Evolutionary conservation across 208 protist species (phyloP).

Genomic region (Leishmania mexicana): DNA sequence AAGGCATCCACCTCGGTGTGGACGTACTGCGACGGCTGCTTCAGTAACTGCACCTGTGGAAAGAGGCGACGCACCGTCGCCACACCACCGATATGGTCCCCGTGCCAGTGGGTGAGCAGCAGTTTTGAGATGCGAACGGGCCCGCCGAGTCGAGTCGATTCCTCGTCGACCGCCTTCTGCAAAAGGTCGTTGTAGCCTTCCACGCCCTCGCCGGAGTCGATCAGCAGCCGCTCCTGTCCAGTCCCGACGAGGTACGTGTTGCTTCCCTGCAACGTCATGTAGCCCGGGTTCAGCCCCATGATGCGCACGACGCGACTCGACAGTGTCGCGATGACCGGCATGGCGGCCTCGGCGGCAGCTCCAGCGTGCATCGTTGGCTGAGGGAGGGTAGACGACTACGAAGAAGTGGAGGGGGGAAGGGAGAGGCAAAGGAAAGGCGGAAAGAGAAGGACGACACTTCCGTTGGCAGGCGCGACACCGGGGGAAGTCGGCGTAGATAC

Average conservation of each 20-base stretch:
- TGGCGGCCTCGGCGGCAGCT: conserved; percentile 10
- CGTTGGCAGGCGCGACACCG: neutral
- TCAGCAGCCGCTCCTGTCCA: conserved; percentile 43
- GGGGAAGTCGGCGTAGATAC: neutral
- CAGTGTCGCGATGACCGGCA: conserved; percentile 40
- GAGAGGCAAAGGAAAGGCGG: neutral
- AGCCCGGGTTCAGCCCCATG: conserved; percentile 70
- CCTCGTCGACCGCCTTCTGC: conserved; percentile 27
- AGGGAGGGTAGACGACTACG: neutral
- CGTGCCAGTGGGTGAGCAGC: conserved; percentile 74
- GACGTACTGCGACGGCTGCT: conserved; percentile 40
- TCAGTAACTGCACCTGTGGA: conserved; percentile 51
- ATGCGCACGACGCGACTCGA: conserved; percentile 51
- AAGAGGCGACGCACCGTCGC: conserved; percentile 38
- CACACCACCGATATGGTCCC: conserved; percentile 70
- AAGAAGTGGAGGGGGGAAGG: neutral
- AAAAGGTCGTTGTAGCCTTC: conserved; percentile 43
- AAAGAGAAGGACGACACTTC: neutral
- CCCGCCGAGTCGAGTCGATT: conserved; percentile 31
- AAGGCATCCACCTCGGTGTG: conserved; percentile 30
- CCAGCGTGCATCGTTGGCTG: conserved; percentile 1
- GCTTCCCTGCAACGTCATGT: conserved; percentile 71
- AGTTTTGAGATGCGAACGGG: conserved; percentile 48
- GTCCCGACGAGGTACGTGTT: conserved; percentile 80
- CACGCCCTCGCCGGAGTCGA: conserved; percentile 67